phyloP scores from a whole-genome alignment of 2,329 filamentous ascomycete genomes.

The Neoarthrinium moseri region DNA sequence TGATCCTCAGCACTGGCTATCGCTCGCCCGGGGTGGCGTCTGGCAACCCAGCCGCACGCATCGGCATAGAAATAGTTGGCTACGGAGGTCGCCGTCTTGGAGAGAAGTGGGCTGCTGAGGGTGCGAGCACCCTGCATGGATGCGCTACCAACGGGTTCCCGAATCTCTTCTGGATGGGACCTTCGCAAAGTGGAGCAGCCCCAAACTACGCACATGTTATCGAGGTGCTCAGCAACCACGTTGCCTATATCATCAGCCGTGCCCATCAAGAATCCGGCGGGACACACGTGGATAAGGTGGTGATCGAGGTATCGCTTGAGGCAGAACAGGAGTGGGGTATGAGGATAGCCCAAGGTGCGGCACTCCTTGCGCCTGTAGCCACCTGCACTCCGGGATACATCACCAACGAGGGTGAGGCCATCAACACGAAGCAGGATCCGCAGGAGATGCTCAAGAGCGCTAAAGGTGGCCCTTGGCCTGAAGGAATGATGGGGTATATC shows the following conservation, averaged over 20 bases:
- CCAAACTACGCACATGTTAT: conserved; percentile 5
- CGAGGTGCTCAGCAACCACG: conserved; percentile 1
- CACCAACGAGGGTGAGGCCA: conserved; percentile 3
- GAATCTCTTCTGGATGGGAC: conserved; percentile 3
- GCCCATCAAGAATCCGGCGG: background rate
- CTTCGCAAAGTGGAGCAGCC: background rate
- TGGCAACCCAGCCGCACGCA: conserved; percentile 6
- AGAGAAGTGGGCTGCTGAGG: conserved; percentile 5
- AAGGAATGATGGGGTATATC: conserved; percentile 2
- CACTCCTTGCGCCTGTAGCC: background rate
- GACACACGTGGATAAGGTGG: background rate
- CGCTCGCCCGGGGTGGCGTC: conserved; percentile 18
- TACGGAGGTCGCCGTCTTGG: background rate
- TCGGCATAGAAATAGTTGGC: conserved; percentile 1
- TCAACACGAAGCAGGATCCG: background rate
- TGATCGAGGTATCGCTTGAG: conserved; percentile 1
- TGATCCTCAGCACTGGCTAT: conserved; percentile 38
- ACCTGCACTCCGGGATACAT: conserved; percentile 4
- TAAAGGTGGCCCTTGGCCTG: background rate
- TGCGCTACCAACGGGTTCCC: conserved; percentile 16
- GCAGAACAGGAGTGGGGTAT: conserved; percentile 6
- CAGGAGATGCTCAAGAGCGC: conserved; percentile 1
- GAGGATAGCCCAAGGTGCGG: background rate
- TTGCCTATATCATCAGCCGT: background rate
- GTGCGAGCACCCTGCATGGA: conserved; percentile 4